phyloP scores from a whole-genome alignment of 495 filamentous ascomycete species.

The Aspergillus panamensis region DNA sequence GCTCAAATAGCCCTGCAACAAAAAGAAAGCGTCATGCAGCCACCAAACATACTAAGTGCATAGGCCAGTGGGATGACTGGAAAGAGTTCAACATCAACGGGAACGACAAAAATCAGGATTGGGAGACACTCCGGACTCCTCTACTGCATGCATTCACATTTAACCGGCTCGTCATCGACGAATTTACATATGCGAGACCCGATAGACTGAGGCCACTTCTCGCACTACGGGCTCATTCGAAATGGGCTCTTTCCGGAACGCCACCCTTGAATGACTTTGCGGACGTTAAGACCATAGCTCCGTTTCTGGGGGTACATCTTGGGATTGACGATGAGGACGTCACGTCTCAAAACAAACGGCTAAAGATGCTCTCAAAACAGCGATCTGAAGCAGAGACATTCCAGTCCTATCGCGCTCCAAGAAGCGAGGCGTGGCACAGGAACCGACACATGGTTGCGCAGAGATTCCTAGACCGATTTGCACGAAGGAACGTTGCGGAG shows the following conservation, averaged over 20 bases:
- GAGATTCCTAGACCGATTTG: constrained; percentile 51
- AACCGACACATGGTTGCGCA: constrained; percentile 49
- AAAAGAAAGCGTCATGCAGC: background rate
- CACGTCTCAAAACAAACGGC: constrained; percentile 33
- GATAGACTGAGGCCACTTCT: constrained; percentile 30
- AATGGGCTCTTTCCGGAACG: constrained; percentile 69
- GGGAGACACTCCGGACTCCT: constrained; percentile 28
- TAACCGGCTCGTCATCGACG: constrained; percentile 63
- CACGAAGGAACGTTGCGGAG: constrained; percentile 48
- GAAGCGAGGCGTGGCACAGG: constrained; percentile 51
- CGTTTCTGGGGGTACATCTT: constrained; percentile 52
- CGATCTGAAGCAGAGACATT: constrained; percentile 45
- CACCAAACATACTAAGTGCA: constrained; percentile 1
- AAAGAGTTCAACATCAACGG: constrained; percentile 28
- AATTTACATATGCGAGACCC: constrained; percentile 57
- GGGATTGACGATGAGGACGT: constrained; percentile 48
- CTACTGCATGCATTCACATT: constrained; percentile 59
- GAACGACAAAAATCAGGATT: constrained; percentile 5
- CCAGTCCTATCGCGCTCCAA: constrained; percentile 38
- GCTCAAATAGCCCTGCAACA: background rate
- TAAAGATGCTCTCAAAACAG: constrained; percentile 23
- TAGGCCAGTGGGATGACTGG: constrained; percentile 23
- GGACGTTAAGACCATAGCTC: constrained; percentile 57
- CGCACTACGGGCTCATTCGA: constrained; percentile 45
- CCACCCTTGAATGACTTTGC: constrained; percentile 55